Evolutionary conservation across 257 asterid genomes (phyloP).

Genomic region (Solanum chiquidenum): DNA sequence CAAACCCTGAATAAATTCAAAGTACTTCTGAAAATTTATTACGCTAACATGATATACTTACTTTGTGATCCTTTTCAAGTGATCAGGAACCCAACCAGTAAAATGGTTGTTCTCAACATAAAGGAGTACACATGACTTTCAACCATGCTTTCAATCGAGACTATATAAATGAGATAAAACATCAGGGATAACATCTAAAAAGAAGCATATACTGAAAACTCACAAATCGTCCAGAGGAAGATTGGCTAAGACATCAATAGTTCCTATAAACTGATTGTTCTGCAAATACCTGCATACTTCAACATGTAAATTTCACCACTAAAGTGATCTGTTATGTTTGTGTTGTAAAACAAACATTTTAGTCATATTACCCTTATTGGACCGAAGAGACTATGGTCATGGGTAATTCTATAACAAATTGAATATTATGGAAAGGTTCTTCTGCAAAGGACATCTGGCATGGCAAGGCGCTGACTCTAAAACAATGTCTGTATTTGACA

Average conservation of each 20-base stretch:
- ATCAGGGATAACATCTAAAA: not conserved
- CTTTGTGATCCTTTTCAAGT: slow-evolving; percentile 58
- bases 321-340: no score
- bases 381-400: no score
- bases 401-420: no score
- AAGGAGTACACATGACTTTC: not conserved
- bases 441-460: no score
- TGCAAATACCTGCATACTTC: slow-evolving; percentile 65
- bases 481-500: no score
- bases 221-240: slow-evolving; percentile 80
- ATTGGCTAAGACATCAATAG: slow-evolving; percentile 72
- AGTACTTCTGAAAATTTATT: not conserved
- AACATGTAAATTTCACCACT: slow-evolving; percentile 2
- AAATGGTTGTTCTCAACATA: slow-evolving; percentile 73
- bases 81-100: slow-evolving; percentile 79
- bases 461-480: no score
- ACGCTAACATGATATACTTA: slow-evolving; percentile 22
- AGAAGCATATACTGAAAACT: slow-evolving; percentile 15
- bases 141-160: not conserved
- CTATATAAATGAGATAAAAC: not conserved
- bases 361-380: no score
- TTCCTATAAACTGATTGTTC: slow-evolving; percentile 86
- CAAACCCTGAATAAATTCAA: not conserved
- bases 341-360: no score
- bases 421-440: no score